These are phyloP conservation scores for Wickerhamiella dianesei DNA, from an alignment of 805 yeast genomes.

Conservation along the genomic window DNA sequence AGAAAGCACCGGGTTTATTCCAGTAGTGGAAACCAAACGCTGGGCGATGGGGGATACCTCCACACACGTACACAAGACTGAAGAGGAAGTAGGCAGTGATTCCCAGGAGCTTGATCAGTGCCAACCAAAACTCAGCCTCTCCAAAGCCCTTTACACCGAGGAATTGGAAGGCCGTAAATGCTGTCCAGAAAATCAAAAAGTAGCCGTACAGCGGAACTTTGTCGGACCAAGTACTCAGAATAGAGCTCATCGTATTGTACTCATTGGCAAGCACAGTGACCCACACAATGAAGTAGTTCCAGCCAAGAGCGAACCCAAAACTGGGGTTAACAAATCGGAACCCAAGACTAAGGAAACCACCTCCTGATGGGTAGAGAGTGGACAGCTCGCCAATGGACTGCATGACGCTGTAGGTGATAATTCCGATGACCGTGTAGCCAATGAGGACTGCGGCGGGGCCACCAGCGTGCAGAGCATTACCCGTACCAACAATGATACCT, in stretches of 20 bases:
- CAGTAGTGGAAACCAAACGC: constrained; percentile 46
- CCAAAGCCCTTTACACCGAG: constrained; percentile 42
- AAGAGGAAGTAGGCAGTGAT: constrained; percentile 42
- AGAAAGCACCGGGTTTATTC: constrained; percentile 36
- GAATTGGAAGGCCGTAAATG: constrained; percentile 32
- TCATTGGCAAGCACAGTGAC: constrained; percentile 35
- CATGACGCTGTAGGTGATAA: constrained; percentile 39
- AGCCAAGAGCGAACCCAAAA: constrained; percentile 34
- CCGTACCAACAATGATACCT: constrained; percentile 54
- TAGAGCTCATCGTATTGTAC: constrained; percentile 32
- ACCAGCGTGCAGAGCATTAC: constrained; percentile 34
- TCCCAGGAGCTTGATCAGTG: constrained; percentile 41
- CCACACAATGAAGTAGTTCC: constrained; percentile 37
- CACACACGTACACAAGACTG: constrained; percentile 42
- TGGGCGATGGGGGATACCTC: constrained; percentile 35
- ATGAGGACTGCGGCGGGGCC: constrained; percentile 38
- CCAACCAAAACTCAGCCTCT: constrained; percentile 48
- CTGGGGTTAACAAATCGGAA: constrained; percentile 33
- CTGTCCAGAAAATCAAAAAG: constrained; percentile 37
- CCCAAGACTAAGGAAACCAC: constrained; percentile 36
- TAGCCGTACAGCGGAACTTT: constrained; percentile 34
- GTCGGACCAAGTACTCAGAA: constrained; percentile 36
- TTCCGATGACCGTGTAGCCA: constrained; percentile 35
- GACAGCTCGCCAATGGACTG: constrained; percentile 41
- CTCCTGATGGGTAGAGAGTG: constrained; percentile 38